phyloP scores from a whole-genome alignment of 2,329 filamentous ascomycete species.

The Colletotrichum graminicola region DNA sequence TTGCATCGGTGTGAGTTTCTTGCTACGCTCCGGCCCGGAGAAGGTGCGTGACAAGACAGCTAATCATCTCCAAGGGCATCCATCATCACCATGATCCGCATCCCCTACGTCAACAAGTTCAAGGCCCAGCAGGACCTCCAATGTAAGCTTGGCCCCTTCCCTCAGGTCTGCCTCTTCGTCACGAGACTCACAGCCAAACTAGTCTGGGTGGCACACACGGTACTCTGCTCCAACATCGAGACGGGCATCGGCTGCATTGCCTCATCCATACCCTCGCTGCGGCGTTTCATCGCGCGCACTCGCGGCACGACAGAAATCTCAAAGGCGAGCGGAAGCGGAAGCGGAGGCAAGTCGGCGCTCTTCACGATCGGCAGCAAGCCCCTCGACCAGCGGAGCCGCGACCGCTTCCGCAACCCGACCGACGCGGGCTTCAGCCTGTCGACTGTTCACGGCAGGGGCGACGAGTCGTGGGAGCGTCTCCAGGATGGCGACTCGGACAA shows the following conservation, averaged over 20 bases:
- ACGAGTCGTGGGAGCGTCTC: slow-evolving; percentile 41
- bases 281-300: slow-evolving; percentile 38
- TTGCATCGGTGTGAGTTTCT: slow-evolving; percentile 42
- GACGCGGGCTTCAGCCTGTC: slow-evolving; percentile 39
- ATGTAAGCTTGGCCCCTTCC: not conserved
- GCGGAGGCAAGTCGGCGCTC: slow-evolving; percentile 22
- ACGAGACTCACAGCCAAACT: not conserved
- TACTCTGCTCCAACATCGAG: slow-evolving; percentile 45
- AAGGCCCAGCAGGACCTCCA: slow-evolving; percentile 41
- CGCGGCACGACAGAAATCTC: slow-evolving; percentile 37
- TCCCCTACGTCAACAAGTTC: slow-evolving; percentile 44
- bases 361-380: slow-evolving; percentile 41
- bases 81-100: slow-evolving; percentile 45
- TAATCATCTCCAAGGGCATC: slow-evolving; percentile 34
- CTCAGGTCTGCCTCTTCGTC: no score
- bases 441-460: slow-evolving; percentile 36
- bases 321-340: slow-evolving; percentile 23
- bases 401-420: slow-evolving; percentile 37
- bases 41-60: not conserved
- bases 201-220: slow-evolving; percentile 43
- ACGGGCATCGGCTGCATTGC: slow-evolving; percentile 45
- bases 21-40: fast-evolving
- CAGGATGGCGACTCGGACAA: slow-evolving; percentile 41
- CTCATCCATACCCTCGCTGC: slow-evolving; percentile 43
- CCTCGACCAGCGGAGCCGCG: slow-evolving; percentile 29